These are phyloP conservation scores for Ogataea thermomethanolica DNA, from an alignment of 805 yeast genomes.

Conservation along the genomic window DNA sequence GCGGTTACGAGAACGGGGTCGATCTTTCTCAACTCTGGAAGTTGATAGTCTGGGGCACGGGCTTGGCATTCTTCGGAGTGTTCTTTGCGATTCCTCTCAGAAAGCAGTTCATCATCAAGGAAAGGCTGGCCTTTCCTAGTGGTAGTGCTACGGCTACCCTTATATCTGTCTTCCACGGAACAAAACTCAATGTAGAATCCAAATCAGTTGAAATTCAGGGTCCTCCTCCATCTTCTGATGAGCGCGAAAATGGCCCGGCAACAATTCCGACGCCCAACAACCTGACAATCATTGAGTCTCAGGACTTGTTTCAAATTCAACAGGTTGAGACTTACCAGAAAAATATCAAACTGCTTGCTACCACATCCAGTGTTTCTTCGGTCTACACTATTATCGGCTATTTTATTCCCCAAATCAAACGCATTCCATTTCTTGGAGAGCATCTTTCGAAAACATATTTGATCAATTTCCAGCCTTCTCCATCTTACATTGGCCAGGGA, in stretches of 20 bases:
- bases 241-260: background rate
- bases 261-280: slow-evolving; percentile 16
- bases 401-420: slow-evolving; percentile 65
- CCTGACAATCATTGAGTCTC: slow-evolving; percentile 34
- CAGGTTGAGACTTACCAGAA: slow-evolving; percentile 39
- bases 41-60: slow-evolving; percentile 76
- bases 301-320: slow-evolving; percentile 28
- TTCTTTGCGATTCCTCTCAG: slow-evolving; percentile 91
- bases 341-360: slow-evolving; percentile 56
- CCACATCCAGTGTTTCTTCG: slow-evolving; percentile 69
- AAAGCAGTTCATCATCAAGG: slow-evolving; percentile 80
- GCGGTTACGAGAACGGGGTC: slow-evolving; percentile 49
- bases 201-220: background rate
- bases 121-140: slow-evolving; percentile 87
- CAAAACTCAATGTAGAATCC: slow-evolving; percentile 43
- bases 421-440: slow-evolving; percentile 74
- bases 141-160: slow-evolving; percentile 95
- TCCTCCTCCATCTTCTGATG: background rate
- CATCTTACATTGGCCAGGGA: slow-evolving; percentile 97
- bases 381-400: slow-evolving; percentile 67
- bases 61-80: slow-evolving; percentile 91
- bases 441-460: slow-evolving; percentile 58
- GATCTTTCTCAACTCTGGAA: slow-evolving; percentile 41
- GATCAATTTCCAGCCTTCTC: slow-evolving; percentile 93
- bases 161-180: slow-evolving; percentile 80